Base-by-base conservation (phyloP, 2,329 filamentous ascomycete genomes). In the Byssothecium circinans region DNA sequence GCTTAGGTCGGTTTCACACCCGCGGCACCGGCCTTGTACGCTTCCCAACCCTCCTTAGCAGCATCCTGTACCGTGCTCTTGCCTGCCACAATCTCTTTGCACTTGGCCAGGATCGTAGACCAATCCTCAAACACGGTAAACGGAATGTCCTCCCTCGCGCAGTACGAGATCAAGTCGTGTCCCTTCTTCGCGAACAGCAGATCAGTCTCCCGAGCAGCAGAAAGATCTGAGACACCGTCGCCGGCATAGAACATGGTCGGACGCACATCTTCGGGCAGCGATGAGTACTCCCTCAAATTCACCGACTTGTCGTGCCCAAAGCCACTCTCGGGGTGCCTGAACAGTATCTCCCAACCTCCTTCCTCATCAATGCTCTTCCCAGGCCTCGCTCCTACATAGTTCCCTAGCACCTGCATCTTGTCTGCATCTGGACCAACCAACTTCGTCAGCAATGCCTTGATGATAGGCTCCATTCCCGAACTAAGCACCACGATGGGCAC, bases 231-330 rank as follows among this genome's bases (percentile, higher is more conserved):
- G 4, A 96, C 90, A 40, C 92, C 92, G 62, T 97, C 92, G 49
- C 94, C 94, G 25, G 94, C 92, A 65, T 99, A 99, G 71, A 97
- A 90, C 75, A 97, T 83, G 32, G 84, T 85, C 2, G 94, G 94
- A 34, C 91, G 81, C 63, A 87, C 74, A 25, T 77, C 70, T 12
- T 78, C 78, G 0, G 89, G 84, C 35, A 95, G 78, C 20, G 83
- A 78, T 2, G 87, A 86, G 74, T 97, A 97, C 42, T 90, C 90
- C 56, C 89, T 84, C 63, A 99, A 90, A 68, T 94, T 89, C 44
- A 92, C 78, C 20, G 87, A 91, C 82, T 99, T 99, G 79, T 99
- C 92, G 69, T 99, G 94, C n/a, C 94, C 94, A 63, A 95, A 95
- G 49, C 85, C 81, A 66, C 87, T 90, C 52, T 92, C 89, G 0